A percentile compares a stretch with the other conserved stretches of the same genome.
These are phyloP conservation scores for Termitomyces sp. DNA, from an alignment of 768 basidiomycete genomes.

Conservation along the genomic window DNA sequence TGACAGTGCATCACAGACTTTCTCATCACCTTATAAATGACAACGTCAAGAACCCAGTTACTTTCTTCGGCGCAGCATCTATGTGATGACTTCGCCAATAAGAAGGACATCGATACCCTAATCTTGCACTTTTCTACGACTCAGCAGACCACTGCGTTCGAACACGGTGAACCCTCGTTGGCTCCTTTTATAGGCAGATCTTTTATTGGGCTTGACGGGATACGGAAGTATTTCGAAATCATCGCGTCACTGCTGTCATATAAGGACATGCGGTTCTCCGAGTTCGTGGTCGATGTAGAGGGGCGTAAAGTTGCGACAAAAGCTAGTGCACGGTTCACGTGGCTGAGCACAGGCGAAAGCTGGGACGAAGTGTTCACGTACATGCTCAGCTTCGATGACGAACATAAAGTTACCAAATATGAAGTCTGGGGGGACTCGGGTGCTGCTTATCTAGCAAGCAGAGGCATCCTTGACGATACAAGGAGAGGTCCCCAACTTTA, in stretches of 20 bases:
- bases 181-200: slow-evolving; percentile 59
- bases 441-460: slow-evolving; percentile 56
- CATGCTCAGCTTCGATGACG: slow-evolving; percentile 56
- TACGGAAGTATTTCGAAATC: slow-evolving; percentile 46
- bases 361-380: slow-evolving; percentile 66
- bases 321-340: slow-evolving; percentile 54
- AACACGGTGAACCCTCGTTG: slow-evolving; percentile 50
- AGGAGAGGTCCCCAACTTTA: slow-evolving; percentile 7
- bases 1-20: background rate
- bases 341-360: slow-evolving; percentile 46
- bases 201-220: slow-evolving; percentile 41
- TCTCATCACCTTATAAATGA: background rate
- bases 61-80: slow-evolving; percentile 41
- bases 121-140: slow-evolving; percentile 49
- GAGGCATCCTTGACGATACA: slow-evolving; percentile 37
- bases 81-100: slow-evolving; percentile 48
- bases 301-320: slow-evolving; percentile 49
- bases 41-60: slow-evolving; percentile 21
- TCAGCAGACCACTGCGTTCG: slow-evolving; percentile 40
- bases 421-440: slow-evolving; percentile 72
- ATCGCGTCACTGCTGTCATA: slow-evolving; percentile 45
- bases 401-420: slow-evolving; percentile 51
- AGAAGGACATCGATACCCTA: slow-evolving; percentile 37
- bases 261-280: slow-evolving; percentile 49
- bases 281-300: slow-evolving; percentile 51